Base-by-base conservation (phyloP, 805 yeast species). In the Spathaspora sp. region DNA sequence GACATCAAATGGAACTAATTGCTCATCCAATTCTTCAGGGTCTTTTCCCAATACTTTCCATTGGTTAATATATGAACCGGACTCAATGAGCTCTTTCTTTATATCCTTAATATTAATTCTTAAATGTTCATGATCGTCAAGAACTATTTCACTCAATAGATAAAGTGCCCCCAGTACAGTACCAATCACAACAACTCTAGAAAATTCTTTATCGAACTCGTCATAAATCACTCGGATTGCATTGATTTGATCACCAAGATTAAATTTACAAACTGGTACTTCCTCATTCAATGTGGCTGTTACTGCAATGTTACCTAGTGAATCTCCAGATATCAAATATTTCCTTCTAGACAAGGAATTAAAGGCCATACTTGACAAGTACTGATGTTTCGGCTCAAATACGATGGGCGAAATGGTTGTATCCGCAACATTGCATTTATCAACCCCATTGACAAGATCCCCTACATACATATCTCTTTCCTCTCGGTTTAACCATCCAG, bases 161-260 rank as follows among this genome's bases (percentile, higher is more conserved):
- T 49, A 52, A n/a, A 49, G 10, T 14, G 52, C 55, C 9, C 55
- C 55, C 55, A 52, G 55, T 9, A 46, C 42, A 35, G 55, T 52
- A 26, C 48, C 55, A 26, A 52, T 35, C 9, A 52, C 29, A 16
- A 20, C 47, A 11, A 44, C 11, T 28, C 16, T 44, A 8, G 2
- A 12, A 9, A 17, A 38, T 19, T 44, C 23, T 20, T 23, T 45
- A 52, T 14, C 4, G 18, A 8, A 48, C 26, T 23, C 26, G 26
- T 42, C n/a, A 12, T n/a, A 5, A 6, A 52, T n/a, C 18, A 47
- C 10, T 6, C 20, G 2, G 9, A 52, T 46, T 12, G 16, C 23
- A 20, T 52, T 52, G 10, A 52, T 44, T 44, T 52, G 55, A 44
- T 49, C 55, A 7, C 42, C 48, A 29, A 47, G 19, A 26, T 38